phyloP scores from a whole-genome alignment of 78 protist genomes.

The Dictyostelium intermedium region DNA sequence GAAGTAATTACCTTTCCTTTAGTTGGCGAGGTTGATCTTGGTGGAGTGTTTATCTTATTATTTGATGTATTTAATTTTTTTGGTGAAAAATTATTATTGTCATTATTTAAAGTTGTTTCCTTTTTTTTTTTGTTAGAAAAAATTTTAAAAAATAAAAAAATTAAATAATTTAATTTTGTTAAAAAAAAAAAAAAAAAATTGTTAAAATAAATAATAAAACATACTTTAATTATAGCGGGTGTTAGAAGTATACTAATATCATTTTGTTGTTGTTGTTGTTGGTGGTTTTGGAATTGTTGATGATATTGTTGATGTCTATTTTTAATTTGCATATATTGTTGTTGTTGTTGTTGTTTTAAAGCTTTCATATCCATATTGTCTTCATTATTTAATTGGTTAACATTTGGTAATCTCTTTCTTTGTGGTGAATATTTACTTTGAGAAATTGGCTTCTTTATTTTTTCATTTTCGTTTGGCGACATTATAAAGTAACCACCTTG shows the following conservation, averaged over 20 bases:
- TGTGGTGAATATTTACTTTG: constrained; percentile 53
- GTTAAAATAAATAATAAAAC: neutral
- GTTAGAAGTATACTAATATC: constrained; percentile 21
- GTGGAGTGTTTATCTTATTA: constrained; percentile 1
- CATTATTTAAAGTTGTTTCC: neutral
- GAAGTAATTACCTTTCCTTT: neutral
- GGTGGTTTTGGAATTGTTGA: constrained; percentile 33
- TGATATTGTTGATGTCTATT: constrained; percentile 26
- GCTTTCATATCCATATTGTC: constrained; percentile 17
- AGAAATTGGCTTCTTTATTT: constrained; percentile 39
- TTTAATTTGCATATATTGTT: constrained; percentile 14
- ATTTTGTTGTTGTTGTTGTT: neutral
- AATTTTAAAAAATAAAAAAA: neutral
- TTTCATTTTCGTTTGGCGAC: constrained; percentile 4
- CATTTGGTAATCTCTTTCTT: constrained; percentile 42
- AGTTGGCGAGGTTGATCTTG: constrained; percentile 31
- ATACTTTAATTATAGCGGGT: constrained; percentile 41
- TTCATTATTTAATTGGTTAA: neutral
- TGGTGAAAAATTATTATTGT: constrained; percentile 32
- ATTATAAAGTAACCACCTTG: constrained; percentile 74
- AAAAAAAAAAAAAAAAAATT: neutral
- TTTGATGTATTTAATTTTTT: neutral
- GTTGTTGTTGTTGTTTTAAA: constrained; percentile 20
- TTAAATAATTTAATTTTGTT: neutral
- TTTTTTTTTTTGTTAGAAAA: neutral